Percentiles rank a stretch among this genome's conserved stretches.
phyloP scores from a whole-genome alignment of 2,329 filamentous ascomycete species.

The Colletotrichum lupini region DNA sequence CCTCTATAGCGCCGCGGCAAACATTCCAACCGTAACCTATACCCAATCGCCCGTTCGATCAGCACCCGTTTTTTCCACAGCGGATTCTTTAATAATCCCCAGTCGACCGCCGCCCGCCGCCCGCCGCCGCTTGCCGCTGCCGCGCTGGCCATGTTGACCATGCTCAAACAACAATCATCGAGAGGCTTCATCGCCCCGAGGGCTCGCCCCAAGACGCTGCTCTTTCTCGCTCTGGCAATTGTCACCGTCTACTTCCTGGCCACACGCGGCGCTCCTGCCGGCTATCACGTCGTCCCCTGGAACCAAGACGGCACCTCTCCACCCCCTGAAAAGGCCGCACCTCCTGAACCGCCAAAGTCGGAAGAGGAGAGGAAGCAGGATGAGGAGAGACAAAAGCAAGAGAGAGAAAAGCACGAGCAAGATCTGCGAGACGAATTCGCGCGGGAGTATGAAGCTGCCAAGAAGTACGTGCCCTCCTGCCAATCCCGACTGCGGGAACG shows the following conservation, averaged over 20 bases:
- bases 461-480: slow-evolving; percentile 48
- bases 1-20: slow-evolving; percentile 29
- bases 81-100: neutral
- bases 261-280: slow-evolving; percentile 48
- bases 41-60: slow-evolving; percentile 9
- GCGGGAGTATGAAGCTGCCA: slow-evolving; percentile 49
- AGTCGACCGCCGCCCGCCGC: slow-evolving; percentile 11
- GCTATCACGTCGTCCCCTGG: slow-evolving; percentile 49
- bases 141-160: slow-evolving; percentile 37
- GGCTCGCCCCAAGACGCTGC: slow-evolving; percentile 54
- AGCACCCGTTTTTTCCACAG: neutral
- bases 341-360: slow-evolving; percentile 26
- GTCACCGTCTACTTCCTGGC: slow-evolving; percentile 57
- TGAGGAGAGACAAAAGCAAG: slow-evolving; percentile 25
- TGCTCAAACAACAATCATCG: slow-evolving; percentile 40
- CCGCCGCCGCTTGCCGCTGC: slow-evolving; percentile 2
- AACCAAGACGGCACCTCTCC: slow-evolving; percentile 21
- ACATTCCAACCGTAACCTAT: neutral
- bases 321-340: slow-evolving; percentile 6
- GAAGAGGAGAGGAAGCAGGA: slow-evolving; percentile 34
- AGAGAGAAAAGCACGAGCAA: slow-evolving; percentile 43
- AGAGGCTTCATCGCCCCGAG: slow-evolving; percentile 42
- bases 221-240: slow-evolving; percentile 52
- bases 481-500: slow-evolving; percentile 19
- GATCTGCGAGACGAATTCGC: slow-evolving; percentile 45